Base-by-base conservation (phyloP, 495 filamentous ascomycete genomes). In the Aspergillus cristatus region DNA sequence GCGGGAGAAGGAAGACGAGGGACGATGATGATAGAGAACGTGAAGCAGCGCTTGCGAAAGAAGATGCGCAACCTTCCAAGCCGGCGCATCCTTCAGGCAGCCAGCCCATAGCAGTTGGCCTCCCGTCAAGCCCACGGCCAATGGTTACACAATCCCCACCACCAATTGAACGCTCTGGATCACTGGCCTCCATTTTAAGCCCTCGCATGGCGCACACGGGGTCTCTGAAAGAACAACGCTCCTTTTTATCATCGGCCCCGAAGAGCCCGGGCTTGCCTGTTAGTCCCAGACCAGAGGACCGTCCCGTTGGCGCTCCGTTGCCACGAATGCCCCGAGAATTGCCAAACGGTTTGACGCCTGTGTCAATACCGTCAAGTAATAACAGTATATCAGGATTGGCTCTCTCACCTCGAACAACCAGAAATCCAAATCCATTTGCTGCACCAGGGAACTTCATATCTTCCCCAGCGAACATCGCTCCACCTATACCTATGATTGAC, bases 221-320 rank as follows among this genome's bases (percentile, higher is more conserved):
- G 3, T 43, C 55, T 26, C 29, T 51, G 0, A 46, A 45, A 35
- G 53, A 52, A 28, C n/a, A n/a, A n/a, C 62, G 57, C n/a, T 44
- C 52, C 11, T 54, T 58, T 13, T 54, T 72, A 17, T 63, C 20
- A 24, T 24, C 78, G 18, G 66, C 78, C 25, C 66, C 88, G 20
- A 71, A 88, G 65, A 94, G 85, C 41, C 86, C 90, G 14, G 91
- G 91, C 16, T 65, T 98, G 33, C 91, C 91, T 1, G 61, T 82
- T 18, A 97, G 93, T 51, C 91, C 91, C 16, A 74, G 90, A 36
- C 91, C 91, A n/a, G 78, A 78, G 47, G 75, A 86, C 50, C 69
- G 75, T 34, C 79, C 80, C 8, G 47, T 84, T 35, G 78, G 73
- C 36, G 86, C 86, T 16, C 84, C 85, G 11, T 62, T 82, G 38